Conservation (phyloP, 1,139 yeast genomes). For the Pneumocystis sp. region DNA sequence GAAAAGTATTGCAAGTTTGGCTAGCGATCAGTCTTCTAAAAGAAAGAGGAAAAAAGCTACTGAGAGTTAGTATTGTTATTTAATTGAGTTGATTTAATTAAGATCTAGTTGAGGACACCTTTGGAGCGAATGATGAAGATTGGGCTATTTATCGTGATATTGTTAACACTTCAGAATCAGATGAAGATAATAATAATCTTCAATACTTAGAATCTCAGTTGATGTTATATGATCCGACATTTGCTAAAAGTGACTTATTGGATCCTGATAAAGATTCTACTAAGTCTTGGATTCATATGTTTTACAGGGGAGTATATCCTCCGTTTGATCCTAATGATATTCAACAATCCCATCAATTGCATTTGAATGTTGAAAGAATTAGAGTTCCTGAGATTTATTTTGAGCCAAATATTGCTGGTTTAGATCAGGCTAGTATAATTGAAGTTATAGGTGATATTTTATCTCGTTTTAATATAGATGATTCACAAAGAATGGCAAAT, state of each 20-base stretch:
- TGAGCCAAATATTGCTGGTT: constrained; percentile 90
- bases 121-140: constrained; percentile 92
- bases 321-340: constrained; percentile 42
- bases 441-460: constrained; percentile 63
- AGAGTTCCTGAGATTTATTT: constrained; percentile 84
- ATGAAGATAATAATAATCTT: constrained; percentile 53
- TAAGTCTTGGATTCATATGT: constrained; percentile 62
- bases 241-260: constrained; percentile 63
- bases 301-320: constrained; percentile 75
- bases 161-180: constrained; percentile 55
- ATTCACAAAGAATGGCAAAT: constrained; percentile 25
- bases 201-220: constrained; percentile 57
- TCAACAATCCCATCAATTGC: constrained; percentile 74
- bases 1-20: constrained; percentile 80
- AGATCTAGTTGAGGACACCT: constrained; percentile 83
- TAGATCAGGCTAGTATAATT: constrained; percentile 83
- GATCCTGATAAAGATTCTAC: constrained; percentile 81
- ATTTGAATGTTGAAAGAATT: constrained; percentile 76
- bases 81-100: constrained; percentile 4
- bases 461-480: constrained; percentile 35
- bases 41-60: constrained; percentile 22
- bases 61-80: constrained; percentile 38
- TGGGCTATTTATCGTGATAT: constrained; percentile 87
- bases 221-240: constrained; percentile 66
- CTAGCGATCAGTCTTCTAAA: constrained; percentile 44